These are phyloP conservation scores for Salix exigua DNA, from an alignment of 345 rosid species.

Conservation along the genomic window DNA sequence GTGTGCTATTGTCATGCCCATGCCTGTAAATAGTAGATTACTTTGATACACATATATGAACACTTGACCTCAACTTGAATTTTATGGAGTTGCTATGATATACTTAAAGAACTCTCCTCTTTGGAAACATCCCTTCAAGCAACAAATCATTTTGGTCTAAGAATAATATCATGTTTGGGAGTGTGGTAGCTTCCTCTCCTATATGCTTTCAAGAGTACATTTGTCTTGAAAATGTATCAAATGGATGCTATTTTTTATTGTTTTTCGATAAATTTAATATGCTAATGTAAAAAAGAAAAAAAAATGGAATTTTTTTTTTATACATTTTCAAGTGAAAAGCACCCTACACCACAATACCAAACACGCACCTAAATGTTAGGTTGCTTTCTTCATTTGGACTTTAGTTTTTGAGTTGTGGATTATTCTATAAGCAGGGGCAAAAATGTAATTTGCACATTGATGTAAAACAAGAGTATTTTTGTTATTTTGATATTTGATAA, in stretches of 20 bases:
- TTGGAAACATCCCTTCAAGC: neutral
- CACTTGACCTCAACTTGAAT: neutral
- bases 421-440: neutral
- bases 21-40: neutral
- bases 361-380: neutral
- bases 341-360: too few relatives aligned
- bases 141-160: too few relatives aligned
- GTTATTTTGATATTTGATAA: neutral
- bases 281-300: too few relatives aligned
- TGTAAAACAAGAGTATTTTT: neutral
- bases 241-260: too few relatives aligned
- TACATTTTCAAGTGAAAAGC: too few relatives aligned
- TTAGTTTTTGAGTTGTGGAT: neutral
- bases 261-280: too few relatives aligned
- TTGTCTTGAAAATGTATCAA: too few relatives aligned
- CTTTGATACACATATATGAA: neutral
- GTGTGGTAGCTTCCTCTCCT: too few relatives aligned
- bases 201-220: too few relatives aligned
- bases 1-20: too few relatives aligned
- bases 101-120: neutral
- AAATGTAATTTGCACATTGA: neutral
- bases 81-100: neutral
- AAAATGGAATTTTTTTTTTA: too few relatives aligned
- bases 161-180: too few relatives aligned
- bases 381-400: neutral